Evolutionary conservation across 1,284 basidiomycete genomes (phyloP).

Genomic region (Puccinia polysora): DNA sequence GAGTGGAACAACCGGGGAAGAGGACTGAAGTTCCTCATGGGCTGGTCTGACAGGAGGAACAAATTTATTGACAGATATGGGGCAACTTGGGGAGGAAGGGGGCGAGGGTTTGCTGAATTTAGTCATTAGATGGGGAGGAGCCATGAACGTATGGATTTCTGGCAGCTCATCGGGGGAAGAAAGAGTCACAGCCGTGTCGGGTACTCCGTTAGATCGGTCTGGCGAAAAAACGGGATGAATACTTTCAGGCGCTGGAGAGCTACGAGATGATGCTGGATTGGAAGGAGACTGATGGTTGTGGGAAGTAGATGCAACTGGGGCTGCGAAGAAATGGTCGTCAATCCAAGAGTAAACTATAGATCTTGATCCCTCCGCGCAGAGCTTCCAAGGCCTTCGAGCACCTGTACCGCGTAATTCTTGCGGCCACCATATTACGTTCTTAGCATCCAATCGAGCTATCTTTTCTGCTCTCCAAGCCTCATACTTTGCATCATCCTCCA

Average conservation of each 20-base stretch:
- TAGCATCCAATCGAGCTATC: slow-evolving; percentile 1
- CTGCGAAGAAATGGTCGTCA: neutral
- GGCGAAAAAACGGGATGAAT: neutral
- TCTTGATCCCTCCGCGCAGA: neutral
- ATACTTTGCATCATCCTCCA: slow-evolving; percentile 12
- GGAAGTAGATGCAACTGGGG: neutral
- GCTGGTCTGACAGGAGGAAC: neutral
- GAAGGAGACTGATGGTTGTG: neutral
- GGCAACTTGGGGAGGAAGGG: no score
- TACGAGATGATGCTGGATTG: neutral
- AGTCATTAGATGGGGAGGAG: no score
- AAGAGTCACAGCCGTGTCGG: neutral
- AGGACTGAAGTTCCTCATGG: neutral
- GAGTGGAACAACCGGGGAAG: neutral
- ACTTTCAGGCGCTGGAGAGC: neutral
- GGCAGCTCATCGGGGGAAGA: neutral
- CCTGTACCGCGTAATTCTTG: slow-evolving; percentile 7
- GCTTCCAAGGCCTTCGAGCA: slow-evolving; percentile 12
- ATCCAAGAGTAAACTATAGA: neutral
- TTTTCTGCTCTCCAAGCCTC: slow-evolving; percentile 4
- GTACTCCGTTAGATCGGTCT: neutral
- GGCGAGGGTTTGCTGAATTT: no score
- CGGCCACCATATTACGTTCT: slow-evolving; percentile 22
- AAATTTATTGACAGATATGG: neutral
- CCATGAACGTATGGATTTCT: no score